phyloP scores from a whole-genome alignment of 2,329 filamentous ascomycete genomes.

The Taxawa tesnikishii region DNA sequence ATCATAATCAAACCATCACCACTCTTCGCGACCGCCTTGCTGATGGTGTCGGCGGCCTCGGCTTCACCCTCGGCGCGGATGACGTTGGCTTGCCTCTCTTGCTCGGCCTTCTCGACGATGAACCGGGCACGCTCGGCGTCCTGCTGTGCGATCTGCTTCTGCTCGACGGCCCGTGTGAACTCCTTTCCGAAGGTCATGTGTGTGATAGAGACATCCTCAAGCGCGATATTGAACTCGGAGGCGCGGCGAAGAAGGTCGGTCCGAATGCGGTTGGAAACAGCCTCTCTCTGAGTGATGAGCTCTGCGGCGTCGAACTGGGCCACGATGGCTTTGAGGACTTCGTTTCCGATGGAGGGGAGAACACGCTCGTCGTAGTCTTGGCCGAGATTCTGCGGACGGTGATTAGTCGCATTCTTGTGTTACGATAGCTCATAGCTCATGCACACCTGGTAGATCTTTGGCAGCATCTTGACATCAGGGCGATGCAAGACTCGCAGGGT shows the following conservation, averaged over 20 bases:
- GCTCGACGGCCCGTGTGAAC: slow-evolving; percentile 96
- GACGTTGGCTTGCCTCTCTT: slow-evolving; percentile 96
- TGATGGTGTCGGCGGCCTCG: slow-evolving; percentile 91
- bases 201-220: slow-evolving; percentile 97
- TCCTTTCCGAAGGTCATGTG: slow-evolving; percentile 99
- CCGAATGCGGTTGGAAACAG: slow-evolving; percentile 89
- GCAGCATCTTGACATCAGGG: slow-evolving; percentile 81
- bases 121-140: slow-evolving; percentile 95
- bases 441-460: slow-evolving; percentile 93
- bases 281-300: slow-evolving; percentile 95
- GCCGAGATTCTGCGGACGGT: slow-evolving; percentile 66
- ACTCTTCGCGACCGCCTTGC: slow-evolving; percentile 81
- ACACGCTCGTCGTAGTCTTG: slow-evolving; percentile 80
- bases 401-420: too few relatives aligned
- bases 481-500: slow-evolving; percentile 90
- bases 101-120: slow-evolving; percentile 97
- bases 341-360: slow-evolving; percentile 41
- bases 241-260: slow-evolving; percentile 85
- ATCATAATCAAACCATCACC: slow-evolving; percentile 94
- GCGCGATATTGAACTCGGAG: slow-evolving; percentile 94
- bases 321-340: slow-evolving; percentile 42
- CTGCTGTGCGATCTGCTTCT: slow-evolving; percentile 99
- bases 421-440: too few relatives aligned
- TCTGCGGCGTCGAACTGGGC: slow-evolving; percentile 42
- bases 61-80: slow-evolving; percentile 97